Evolutionary conservation across 768 basidiomycete species (phyloP), one percentile per base, ranked within the genome.

Genomic region (Rhodotorula paludigena): DNA sequence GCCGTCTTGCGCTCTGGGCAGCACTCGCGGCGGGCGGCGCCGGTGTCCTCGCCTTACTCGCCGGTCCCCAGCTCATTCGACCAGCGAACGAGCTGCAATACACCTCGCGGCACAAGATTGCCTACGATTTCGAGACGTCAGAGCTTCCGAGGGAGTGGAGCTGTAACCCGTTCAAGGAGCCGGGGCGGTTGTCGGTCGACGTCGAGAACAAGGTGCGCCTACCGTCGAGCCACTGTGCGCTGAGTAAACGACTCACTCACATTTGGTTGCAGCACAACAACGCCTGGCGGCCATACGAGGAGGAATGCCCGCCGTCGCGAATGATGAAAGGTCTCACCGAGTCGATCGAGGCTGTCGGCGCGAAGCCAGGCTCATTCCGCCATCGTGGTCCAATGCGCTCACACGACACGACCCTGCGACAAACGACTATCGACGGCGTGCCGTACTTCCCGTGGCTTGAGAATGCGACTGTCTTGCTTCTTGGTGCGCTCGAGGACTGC

Each of bases 81-180:
- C 39, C 59, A 25, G 55, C n/a, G 28, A 39, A 55, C 2, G 66
- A 68, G 23, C 36, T 68, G n/a, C 60, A 53, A 42, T 58, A 58
- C 49, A 57, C 51, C 18, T 56, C 61, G 3, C 60, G 66, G n/a
- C 66, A 63, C 30, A 49, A 52, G 45, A 63, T 68, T 16, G 57
- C 64, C 4, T 52, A 62, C 33, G 63, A 68, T 25, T 72, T 72
- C 25, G 66, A 72, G 60, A 63, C 66, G 52, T 33, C 32, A 2
- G 66, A 64, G n/a, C 52, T 72, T 23, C 63, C 66, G 30, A 32
- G 36, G 30, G 71, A 68, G 14, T 72, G 66, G 66, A 49, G 45
- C 33, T 72, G 71, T 48, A 72, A 72, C 41, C 71, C 71, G 32
- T 72, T 62, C 60, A 68, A 72, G 56, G 66, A 68, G 60, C 51